Percentiles rank a stretch among this genome's conserved stretches.
Conservation (phyloP, 805 yeast genomes). For the Yarrowia sp. region DNA sequence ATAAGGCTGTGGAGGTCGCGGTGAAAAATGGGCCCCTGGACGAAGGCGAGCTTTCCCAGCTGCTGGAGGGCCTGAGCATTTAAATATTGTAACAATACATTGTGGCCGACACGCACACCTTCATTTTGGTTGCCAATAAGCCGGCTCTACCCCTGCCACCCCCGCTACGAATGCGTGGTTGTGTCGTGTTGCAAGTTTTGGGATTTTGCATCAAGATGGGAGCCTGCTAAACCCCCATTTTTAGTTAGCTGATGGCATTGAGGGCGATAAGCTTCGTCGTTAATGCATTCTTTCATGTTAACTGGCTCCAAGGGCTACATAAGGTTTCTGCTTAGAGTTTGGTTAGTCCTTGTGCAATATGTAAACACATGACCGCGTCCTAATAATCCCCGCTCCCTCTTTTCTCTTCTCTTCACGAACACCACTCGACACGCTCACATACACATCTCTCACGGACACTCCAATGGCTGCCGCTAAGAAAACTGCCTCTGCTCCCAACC, state of each 20-base stretch:
- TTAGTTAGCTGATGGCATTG: slow-evolving; percentile 31
- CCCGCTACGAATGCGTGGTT: slow-evolving; percentile 2
- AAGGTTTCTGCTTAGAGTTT: slow-evolving; percentile 23
- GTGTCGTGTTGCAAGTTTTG: slow-evolving; percentile 23
- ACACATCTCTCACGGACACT: slow-evolving; percentile 29
- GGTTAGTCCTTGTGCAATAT: slow-evolving; percentile 22
- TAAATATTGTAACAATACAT: slow-evolving; percentile 15
- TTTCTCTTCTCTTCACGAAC: slow-evolving; percentile 26
- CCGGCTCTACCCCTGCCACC: background rate
- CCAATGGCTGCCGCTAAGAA: slow-evolving; percentile 38
- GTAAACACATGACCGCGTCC: slow-evolving; percentile 39
- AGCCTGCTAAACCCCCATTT: slow-evolving; percentile 28
- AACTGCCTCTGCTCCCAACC: slow-evolving; percentile 44
- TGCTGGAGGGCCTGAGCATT: slow-evolving; percentile 21
- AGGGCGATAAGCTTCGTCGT: slow-evolving; percentile 38
- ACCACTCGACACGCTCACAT: slow-evolving; percentile 17
- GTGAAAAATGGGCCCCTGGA: slow-evolving; percentile 20
- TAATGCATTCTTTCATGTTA: slow-evolving; percentile 37
- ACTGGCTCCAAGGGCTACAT: slow-evolving; percentile 36
- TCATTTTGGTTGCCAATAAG: slow-evolving; percentile 13
- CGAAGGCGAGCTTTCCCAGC: slow-evolving; percentile 7
- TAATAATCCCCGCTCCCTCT: slow-evolving; percentile 37
- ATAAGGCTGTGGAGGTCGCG: slow-evolving; percentile 30
- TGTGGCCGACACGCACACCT: slow-evolving; percentile 6
- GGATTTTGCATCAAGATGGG: slow-evolving; percentile 17